phyloP scores from a whole-genome alignment of 2,329 filamentous ascomycete genomes.

The Colletotrichum godetiae region DNA sequence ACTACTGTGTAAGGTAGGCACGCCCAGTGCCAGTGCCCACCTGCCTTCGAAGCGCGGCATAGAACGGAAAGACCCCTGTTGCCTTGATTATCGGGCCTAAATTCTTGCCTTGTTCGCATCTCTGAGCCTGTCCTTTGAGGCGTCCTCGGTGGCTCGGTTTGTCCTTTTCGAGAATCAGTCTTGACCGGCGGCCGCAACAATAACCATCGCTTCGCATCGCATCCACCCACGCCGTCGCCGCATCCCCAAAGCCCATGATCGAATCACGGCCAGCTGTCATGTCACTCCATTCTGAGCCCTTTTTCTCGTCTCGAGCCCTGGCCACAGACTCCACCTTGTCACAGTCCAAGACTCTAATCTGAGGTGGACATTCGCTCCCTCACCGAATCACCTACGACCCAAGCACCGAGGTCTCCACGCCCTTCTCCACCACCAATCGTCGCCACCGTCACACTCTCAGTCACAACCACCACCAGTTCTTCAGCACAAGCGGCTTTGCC shows the following conservation, averaged over 20 bases:
- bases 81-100: constrained; percentile 13
- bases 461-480: constrained; percentile 32
- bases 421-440: constrained; percentile 17
- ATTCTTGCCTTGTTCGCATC: neutral
- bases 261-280: neutral
- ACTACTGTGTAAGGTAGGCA: too few species aligned
- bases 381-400: neutral
- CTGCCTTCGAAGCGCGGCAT: neutral
- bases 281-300: neutral
- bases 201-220: neutral
- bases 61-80: constrained; percentile 18
- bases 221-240: neutral
- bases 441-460: constrained; percentile 16
- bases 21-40: neutral
- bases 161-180: neutral
- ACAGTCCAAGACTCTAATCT: constrained; percentile 6
- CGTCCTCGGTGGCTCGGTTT: neutral
- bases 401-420: constrained; percentile 20
- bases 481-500: constrained; percentile 14
- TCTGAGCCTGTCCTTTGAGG: neutral
- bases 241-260: neutral
- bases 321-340: neutral
- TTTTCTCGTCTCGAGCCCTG: neutral
- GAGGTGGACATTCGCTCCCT: neutral
- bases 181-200: neutral